phyloP scores from a whole-genome alignment of 2,329 filamentous ascomycete genomes.

The Coleophoma crateriformis region DNA sequence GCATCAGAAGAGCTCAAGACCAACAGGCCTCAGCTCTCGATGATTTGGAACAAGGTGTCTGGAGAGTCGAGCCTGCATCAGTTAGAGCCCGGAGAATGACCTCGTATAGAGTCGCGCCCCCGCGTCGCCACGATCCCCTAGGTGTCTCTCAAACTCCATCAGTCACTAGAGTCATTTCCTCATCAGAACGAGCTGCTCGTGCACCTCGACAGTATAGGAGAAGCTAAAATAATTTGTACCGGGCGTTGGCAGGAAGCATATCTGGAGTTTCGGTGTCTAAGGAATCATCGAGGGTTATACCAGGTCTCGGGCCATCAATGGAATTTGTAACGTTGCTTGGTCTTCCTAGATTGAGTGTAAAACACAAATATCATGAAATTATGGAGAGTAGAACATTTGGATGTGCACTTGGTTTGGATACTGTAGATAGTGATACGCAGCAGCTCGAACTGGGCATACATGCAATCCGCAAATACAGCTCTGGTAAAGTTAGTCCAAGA shows the following conservation, averaged over 20 bases:
- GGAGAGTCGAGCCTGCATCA: slow-evolving; percentile 12
- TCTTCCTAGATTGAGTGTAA: not conserved
- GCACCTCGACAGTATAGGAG: slow-evolving; percentile 13
- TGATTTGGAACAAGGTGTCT: slow-evolving; percentile 7
- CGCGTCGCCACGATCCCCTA: not conserved
- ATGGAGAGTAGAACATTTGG: no score
- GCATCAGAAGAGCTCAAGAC: slow-evolving; percentile 9
- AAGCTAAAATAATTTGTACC: not conserved
- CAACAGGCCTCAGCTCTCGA: slow-evolving; percentile 9
- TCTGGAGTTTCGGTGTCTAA: not conserved
- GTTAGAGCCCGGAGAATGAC: slow-evolving; percentile 4
- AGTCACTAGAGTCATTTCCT: slow-evolving; percentile 15
- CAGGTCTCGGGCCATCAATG: not conserved
- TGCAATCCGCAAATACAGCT: no score
- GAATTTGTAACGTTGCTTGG: not conserved
- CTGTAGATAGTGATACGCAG: no score
- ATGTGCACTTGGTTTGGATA: no score
- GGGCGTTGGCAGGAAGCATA: not conserved
- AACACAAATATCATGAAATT: no score
- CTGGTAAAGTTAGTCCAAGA: no score
- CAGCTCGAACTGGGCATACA: no score
- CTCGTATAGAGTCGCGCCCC: not conserved
- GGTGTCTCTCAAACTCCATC: slow-evolving; percentile 20
- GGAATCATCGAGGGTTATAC: not conserved
- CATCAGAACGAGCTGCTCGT: slow-evolving; percentile 13